Evolutionary conservation across 108 stramenopile genomes (phyloP), one percentile per base, ranked within the genome.

Genomic region (Stephanodiscus triporus): DNA sequence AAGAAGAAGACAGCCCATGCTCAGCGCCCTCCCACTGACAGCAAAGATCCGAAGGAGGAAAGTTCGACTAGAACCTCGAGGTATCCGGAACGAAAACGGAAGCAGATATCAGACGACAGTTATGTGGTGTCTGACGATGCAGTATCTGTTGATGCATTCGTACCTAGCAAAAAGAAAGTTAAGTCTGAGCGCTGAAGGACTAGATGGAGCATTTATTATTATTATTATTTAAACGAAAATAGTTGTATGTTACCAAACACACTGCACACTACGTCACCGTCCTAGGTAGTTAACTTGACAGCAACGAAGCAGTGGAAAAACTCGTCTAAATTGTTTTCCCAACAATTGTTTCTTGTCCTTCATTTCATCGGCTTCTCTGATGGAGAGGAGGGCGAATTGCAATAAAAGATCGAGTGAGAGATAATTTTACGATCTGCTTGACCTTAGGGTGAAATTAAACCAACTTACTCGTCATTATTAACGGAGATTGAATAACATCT

Each of bases 121-220:
- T 43, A 66, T 76, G 10, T 66, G 53, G 75, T 76, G 22, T 66
- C 70, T 38, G 77, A 78, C 66, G 64, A 65, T 42, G 50, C 68
- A 19, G 27, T 51, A 11, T 78, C 77, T 19, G 70, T 66, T 6
- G 74, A 67, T 56, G 62, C 16, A 16, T 58, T 40, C 40, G 58
- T 49, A 24, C 53, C 70, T 61, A 54, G 45, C 16, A 66, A 58
- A 26, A 78, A 71, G 50, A 65, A 68, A 66, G 9, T 54, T 2
- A 65, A 70, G 47, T 56, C n/a, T n/a, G 47, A 38, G 49, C 47
- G 60, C 4, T 19, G 47, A 64, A 48, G 24, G 27, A 27, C 11
- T 29, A 56, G 10, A 6, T 26, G 26, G 24, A 7, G 60, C 14
- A 61, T n/a, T 34, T 34, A 34, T 34, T 34, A 36, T 36, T 36